Conservation (phyloP, 2,329 filamentous ascomycete species). For the Aspergillus melleus region DNA sequence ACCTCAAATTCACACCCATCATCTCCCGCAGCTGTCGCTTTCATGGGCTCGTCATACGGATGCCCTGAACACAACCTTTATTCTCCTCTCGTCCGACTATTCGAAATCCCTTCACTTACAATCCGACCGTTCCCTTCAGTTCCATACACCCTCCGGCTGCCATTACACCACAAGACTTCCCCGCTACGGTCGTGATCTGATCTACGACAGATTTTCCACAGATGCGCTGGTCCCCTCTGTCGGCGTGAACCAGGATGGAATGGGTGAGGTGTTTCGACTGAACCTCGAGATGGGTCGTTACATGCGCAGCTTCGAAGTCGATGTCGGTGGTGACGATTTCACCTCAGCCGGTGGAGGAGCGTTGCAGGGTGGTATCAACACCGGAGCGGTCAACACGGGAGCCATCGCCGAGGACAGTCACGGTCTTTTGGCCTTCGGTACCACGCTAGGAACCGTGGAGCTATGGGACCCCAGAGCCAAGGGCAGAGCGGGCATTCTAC, state of each 20-base stretch:
- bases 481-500: conserved; percentile 74
- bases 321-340: conserved; percentile 81
- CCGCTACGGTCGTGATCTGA: conserved; percentile 84
- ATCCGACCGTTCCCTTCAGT: conserved; percentile 84
- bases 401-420: conserved; percentile 87
- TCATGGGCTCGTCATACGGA: conserved; percentile 91
- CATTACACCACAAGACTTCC: conserved; percentile 90
- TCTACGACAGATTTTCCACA: conserved; percentile 78
- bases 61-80: conserved; percentile 86
- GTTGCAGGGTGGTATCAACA: conserved; percentile 81
- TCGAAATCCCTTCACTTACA: conserved; percentile 93
- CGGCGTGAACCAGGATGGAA: conserved; percentile 79
- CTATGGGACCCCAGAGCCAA: conserved; percentile 92
- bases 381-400: conserved; percentile 82
- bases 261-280: conserved; percentile 88
- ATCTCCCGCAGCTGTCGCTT: conserved; percentile 88
- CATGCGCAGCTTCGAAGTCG: conserved; percentile 90
- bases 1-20: conserved; percentile 92
- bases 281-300: conserved; percentile 91
- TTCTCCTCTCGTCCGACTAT: conserved; percentile 85
- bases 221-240: conserved; percentile 87
- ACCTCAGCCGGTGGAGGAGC: conserved; percentile 66
- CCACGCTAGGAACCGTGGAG: conserved; percentile 90
- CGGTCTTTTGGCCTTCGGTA: conserved; percentile 89
- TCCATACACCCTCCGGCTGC: conserved; percentile 84